Conservation (phyloP, 2,329 filamentous ascomycete species). For the Penicillium glabrum region DNA sequence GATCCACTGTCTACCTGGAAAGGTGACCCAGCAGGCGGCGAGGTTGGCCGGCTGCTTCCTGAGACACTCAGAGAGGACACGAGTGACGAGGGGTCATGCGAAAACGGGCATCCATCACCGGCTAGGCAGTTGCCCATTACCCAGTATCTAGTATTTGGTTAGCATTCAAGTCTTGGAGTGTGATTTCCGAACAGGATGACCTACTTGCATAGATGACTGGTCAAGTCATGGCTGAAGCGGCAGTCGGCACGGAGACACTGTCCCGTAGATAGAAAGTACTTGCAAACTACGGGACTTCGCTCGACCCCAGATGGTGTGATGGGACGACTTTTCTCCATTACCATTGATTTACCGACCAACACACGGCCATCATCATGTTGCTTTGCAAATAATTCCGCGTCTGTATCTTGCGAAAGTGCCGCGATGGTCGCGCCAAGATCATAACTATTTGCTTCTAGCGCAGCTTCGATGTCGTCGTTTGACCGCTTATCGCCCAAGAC, state of each 20-base stretch:
- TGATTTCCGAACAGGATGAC: conserved; percentile 41
- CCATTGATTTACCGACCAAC: conserved; percentile 87
- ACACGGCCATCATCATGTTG: conserved; percentile 63
- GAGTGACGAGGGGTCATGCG: conserved; percentile 86
- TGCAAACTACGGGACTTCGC: conserved; percentile 89
- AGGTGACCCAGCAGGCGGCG: conserved; percentile 60
- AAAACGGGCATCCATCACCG: conserved; percentile 92
- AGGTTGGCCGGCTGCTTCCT: conserved; percentile 49
- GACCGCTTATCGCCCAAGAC: conserved; percentile 85
- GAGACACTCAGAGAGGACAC: conserved; percentile 78
- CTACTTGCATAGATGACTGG: conserved; percentile 96
- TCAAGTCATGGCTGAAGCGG: conserved; percentile 93
- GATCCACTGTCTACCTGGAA: conserved; percentile 77
- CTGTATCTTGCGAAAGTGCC: conserved; percentile 76
- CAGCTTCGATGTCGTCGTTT: conserved; percentile 92
- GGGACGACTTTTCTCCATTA: conserved; percentile 68
- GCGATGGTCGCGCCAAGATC: conserved; percentile 90
- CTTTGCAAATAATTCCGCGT: conserved; percentile 49
- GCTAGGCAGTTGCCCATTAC: conserved; percentile 93
- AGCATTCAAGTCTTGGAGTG: conserved; percentile 12
- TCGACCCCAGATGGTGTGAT: conserved; percentile 73
- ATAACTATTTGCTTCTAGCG: conserved; percentile 84
- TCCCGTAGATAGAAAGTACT: conserved; percentile 95
- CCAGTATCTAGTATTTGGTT: conserved; percentile 70
- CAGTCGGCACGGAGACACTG: conserved; percentile 94